Evolutionary conservation across 2,329 filamentous ascomycete genomes (phyloP).

Genomic region (Colletotrichum melonis): DNA sequence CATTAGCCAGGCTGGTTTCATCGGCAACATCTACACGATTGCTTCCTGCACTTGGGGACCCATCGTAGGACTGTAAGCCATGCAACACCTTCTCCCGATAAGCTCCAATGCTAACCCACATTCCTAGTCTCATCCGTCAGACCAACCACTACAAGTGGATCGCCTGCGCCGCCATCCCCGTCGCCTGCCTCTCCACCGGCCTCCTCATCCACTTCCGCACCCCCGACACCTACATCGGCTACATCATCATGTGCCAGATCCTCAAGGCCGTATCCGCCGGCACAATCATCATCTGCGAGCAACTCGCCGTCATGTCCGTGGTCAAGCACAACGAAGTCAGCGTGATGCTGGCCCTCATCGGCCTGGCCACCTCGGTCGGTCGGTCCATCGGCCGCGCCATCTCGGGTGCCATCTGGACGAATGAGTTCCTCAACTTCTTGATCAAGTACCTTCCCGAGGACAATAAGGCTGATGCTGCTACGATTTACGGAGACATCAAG

Average conservation of each 20-base stretch:
- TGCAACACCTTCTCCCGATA: not conserved
- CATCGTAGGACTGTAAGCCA: conserved; percentile 48
- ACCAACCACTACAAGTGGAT: conserved; percentile 48
- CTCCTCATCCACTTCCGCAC: conserved; percentile 51
- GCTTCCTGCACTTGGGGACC: conserved; percentile 52
- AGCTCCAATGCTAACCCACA: conserved; percentile 57
- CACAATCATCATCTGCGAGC: conserved; percentile 57
- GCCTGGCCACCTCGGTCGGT: conserved; percentile 45
- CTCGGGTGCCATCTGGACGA: conserved; percentile 48
- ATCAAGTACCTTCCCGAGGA: conserved; percentile 49
- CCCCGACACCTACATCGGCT: conserved; percentile 45
- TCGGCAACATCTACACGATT: conserved; percentile 48
- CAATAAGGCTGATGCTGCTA: conserved; percentile 55
- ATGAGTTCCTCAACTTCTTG: conserved; percentile 51
- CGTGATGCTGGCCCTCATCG: conserved; percentile 45
- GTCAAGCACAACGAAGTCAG: conserved; percentile 46
- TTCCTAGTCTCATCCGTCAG: conserved; percentile 48
- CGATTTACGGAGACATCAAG: conserved; percentile 49
- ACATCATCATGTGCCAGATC: conserved; percentile 52
- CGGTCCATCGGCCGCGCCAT: conserved; percentile 45
- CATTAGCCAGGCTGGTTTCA: conserved; percentile 43
- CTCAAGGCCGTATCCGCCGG: conserved; percentile 53
- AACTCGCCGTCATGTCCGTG: conserved; percentile 48
- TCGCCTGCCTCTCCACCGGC: conserved; percentile 43
- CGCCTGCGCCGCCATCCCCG: conserved; percentile 43